A percentile compares a stretch with the other conserved stretches of the same genome.
phyloP scores from a whole-genome alignment of 129 eudicot genomes.

The Heracleum sosnowskyi region DNA sequence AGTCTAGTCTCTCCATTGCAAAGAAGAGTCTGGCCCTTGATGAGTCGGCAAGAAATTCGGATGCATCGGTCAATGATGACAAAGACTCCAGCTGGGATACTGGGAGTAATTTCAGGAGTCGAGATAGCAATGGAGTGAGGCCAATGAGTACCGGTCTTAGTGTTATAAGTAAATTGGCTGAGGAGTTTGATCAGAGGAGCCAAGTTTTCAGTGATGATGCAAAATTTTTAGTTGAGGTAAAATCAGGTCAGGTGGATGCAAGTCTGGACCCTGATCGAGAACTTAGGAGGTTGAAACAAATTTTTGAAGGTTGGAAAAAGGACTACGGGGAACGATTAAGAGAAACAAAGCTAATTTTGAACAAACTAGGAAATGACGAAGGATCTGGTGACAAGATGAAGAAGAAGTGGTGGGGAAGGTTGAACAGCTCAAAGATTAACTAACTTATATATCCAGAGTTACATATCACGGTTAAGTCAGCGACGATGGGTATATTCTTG shows the following conservation, averaged over 20 bases:
- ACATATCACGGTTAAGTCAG: not conserved
- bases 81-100: constrained; percentile 39
- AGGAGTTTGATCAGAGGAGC: constrained; percentile 86
- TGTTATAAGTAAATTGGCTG: constrained; percentile 67
- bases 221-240: constrained; percentile 79
- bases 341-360: constrained; percentile 69
- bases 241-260: constrained; percentile 74
- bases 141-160: constrained; percentile 56
- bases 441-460: constrained; percentile 11
- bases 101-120: constrained; percentile 28
- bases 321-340: constrained; percentile 63
- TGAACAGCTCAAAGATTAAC: constrained; percentile 51
- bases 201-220: constrained; percentile 87
- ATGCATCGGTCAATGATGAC: constrained; percentile 38
- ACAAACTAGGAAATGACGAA: constrained; percentile 62
- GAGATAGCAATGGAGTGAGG: constrained; percentile 38
- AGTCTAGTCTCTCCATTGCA: constrained; percentile 65
- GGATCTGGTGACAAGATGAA: constrained; percentile 40
- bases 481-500: not conserved
- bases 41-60: constrained; percentile 40
- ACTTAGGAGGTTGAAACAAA: constrained; percentile 57
- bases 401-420: constrained; percentile 86
- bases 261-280: constrained; percentile 68
- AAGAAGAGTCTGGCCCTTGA: constrained; percentile 58
- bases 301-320: constrained; percentile 89